Percentiles rank a stretch among this genome's conserved stretches.
phyloP scores from a whole-genome alignment of 2,329 filamentous ascomycete species.

The Hypoxylon sp. region DNA sequence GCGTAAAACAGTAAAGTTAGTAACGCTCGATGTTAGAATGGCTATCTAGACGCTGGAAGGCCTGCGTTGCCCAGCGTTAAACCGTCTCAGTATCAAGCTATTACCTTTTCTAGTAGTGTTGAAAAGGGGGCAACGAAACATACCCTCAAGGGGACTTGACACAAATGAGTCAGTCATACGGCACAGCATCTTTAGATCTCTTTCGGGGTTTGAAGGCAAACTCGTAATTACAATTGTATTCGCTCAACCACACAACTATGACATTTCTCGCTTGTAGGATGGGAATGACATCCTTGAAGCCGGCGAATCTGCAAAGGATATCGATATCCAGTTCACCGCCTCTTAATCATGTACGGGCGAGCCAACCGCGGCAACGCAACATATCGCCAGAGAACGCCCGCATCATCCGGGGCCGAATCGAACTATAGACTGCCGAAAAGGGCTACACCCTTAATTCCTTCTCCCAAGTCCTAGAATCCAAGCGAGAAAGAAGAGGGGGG shows the following conservation, averaged over 20 bases:
- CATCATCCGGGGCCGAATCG: conserved; percentile 10
- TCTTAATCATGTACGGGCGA: conserved; percentile 21
- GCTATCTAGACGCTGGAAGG: background rate
- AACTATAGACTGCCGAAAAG: conserved; percentile 6
- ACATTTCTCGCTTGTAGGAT: conserved; percentile 8
- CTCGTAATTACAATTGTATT: background rate
- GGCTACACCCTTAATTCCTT: background rate
- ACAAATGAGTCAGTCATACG: conserved; percentile 8
- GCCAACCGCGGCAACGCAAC: conserved; percentile 15
- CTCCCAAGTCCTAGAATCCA: conserved; percentile 18
- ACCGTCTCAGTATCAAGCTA: background rate
- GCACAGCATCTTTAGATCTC: conserved; percentile 11
- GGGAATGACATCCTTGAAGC: conserved; percentile 21
- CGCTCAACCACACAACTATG: background rate
- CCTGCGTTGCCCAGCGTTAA: background rate
- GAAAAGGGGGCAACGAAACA: background rate
- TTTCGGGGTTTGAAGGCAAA: background rate
- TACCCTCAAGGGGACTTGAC: background rate
- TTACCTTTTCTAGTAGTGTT: background rate
- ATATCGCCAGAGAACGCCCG: conserved; percentile 14
- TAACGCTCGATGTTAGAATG: background rate
- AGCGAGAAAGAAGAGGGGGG: conserved; percentile 17
- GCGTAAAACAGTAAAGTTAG: background rate
- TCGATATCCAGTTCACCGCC: conserved; percentile 22
- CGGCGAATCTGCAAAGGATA: conserved; percentile 11